Base-by-base conservation (phyloP, 495 filamentous ascomycete genomes). In the Penicillium soppii region DNA sequence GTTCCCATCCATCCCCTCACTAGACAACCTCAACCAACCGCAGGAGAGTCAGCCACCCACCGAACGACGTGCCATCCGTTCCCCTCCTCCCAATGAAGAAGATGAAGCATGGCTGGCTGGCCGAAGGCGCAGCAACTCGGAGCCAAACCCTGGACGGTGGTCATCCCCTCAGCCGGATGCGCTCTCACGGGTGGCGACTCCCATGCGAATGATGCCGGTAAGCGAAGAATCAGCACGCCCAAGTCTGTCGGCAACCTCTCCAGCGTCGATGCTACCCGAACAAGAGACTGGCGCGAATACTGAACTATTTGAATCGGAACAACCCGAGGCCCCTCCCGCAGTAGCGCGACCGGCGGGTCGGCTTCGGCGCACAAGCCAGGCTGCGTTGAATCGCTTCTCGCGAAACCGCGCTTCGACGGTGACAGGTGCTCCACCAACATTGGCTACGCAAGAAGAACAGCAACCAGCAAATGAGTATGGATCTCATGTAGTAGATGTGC, bases 401-500 rank as follows among this genome's bases (percentile, higher is more conserved):
- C 58, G 73, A 13, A 73, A 74, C 46, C 68, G 65, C 17, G 68
- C 62, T 12, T 60, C 61, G 2, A 69, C 73, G n/a, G 53, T 73
- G 0, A 60, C 45, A 17, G 70, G 66, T 2, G 54, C 56, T 22
- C 30, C 61, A 16, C 60, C 66, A 4, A 51, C 53, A 12, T 51
- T 66, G 9, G 25, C 21, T 8, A 15, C 39, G 15, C 39, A 54
- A 8, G 21, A 48, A 16, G 48, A 57, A 8, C 54, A 57, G 26
- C 29, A 32, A 23, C 1, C 41, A 30, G 12, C 10, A 7, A 54
- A 65, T 7, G 76, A 82, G 45, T 82, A 84, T 56, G 81, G 84
- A 21, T 50, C 77, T 17, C 74, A 79, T 22, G 63, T 90, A 22
- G 84, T 88, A 22, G 84, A 90, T 63, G 73, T 88, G 30, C 65